Conservation (phyloP, 306 rosid species). For the Dalbergia cultrata region DNA sequence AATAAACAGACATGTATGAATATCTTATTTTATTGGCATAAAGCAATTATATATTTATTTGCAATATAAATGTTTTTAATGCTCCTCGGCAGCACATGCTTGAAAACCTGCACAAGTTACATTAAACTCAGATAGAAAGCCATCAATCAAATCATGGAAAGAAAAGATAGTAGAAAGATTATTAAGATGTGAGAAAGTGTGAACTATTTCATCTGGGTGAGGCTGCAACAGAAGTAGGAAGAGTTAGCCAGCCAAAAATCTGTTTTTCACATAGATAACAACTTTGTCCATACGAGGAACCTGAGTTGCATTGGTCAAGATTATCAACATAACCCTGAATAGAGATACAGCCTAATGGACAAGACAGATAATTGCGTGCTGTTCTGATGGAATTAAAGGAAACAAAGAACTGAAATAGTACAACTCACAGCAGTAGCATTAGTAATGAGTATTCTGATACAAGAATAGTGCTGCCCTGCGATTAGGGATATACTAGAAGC, state of each 20-base stretch:
- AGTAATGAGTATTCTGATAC: conserved; percentile 27
- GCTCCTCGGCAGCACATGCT: conserved; percentile 56
- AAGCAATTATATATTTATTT: conserved; percentile 26
- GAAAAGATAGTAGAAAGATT: conserved; percentile 40
- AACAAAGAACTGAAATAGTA: conserved; percentile 25
- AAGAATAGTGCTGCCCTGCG: conserved; percentile 3
- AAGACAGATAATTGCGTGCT: background rate
- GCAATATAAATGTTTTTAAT: conserved; percentile 44
- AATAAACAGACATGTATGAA: conserved; percentile 40
- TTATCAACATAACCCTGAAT: conserved; percentile 19
- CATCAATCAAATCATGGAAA: conserved; percentile 37
- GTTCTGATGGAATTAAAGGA: conserved; percentile 37
- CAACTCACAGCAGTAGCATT: conserved; percentile 37
- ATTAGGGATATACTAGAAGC: conserved; percentile 42
- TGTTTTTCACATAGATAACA: conserved; percentile 19
- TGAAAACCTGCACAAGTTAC: conserved; percentile 67
- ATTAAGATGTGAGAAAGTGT: conserved; percentile 11
- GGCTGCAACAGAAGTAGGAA: conserved; percentile 55
- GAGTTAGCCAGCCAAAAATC: conserved; percentile 36
- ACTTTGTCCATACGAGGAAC: conserved; percentile 34
- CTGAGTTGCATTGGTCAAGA: conserved; percentile 30
- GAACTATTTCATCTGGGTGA: conserved; percentile 43
- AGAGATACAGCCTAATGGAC: conserved; percentile 7
- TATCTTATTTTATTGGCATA: conserved; percentile 40
- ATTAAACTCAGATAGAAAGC: conserved; percentile 48